Evolutionary conservation across 106 monocot species (phyloP), one percentile per base, ranked within the genome.

Genomic region (Dioscorea alata): DNA sequence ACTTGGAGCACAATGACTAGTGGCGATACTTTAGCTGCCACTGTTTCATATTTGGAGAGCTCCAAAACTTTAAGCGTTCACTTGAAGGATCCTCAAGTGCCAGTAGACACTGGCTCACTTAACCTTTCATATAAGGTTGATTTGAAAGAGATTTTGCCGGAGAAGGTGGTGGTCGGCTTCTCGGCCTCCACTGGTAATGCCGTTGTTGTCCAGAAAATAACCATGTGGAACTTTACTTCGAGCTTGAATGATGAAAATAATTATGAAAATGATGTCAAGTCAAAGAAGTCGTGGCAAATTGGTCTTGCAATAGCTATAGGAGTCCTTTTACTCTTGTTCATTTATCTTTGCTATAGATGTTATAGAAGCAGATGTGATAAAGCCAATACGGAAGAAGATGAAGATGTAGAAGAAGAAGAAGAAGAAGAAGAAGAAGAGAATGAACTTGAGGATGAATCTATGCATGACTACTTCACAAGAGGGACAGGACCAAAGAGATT

Each of bases 101-200:
- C 23, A 13, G 15, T 24, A 17, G 15, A 18, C 18, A 57, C 32
- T 0, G 67, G 60, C 13, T 12, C 64, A 2, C 48, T 57, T 2
- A 51, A 5, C 49, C 8, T 75, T 23, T 60, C 48, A 14, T 20
- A 35, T 34, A 49, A 23, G 17, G 2, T 80, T 8, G 33, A 71
- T 49, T 50, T 80, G 4, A 70, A 5, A 18, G 19, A 64, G 31
- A n/a, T 65, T 6, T 51, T 80, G 14, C 71, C 70, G 6, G 20
- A 48, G 14, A 10, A 15, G 23, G 77, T 77, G 23, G 24, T 34
- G 12, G 52, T 78, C 48, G 78, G 78, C 8, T 78, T 78, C 71
- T 72, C 78, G 4, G 71, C 66, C 2, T 12, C 71, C 22, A 72
- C 71, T 2, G 78, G 78, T 4, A 0, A 4, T 6, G 2, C 4